Base-by-base conservation (phyloP, 176 grass and related monocot species). In the Aegilops umbellulata region DNA sequence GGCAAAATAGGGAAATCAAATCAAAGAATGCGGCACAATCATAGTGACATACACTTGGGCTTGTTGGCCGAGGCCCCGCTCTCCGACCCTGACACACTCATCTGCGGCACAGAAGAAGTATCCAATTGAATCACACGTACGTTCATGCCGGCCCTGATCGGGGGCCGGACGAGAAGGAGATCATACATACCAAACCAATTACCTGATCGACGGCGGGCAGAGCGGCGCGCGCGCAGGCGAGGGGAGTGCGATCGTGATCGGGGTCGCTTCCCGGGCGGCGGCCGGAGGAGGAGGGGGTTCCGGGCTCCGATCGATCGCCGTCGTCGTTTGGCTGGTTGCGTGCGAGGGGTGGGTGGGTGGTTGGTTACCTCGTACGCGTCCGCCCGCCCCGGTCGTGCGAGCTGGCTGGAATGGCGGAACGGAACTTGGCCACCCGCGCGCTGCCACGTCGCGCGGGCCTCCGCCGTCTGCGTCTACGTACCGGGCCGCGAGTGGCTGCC, bases 61-160 rank as follows among this genome's bases (percentile, higher is more conserved):
- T 93, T 95, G 58, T 95, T 95, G 85, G 93, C 93, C 29, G 80
- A 87, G 57, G 91, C 82, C 85, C 92, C 91, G 83, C 35, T 81
- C 8, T 91, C 86, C 20, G 82, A 81, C 3, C 77, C 85, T 7
- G 89, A 62, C 2, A 49, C 23, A 71, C 86, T 88, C 90, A 88
- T 91, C 86, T 91, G 12, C 39, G 25, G 38, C 38, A 19, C 69
- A 27, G 41, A 80, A 38, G 3, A 6, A 58, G 5, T 20, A 55
- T 20, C 51, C 51, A 55, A 55, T 2, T 17, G 17, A 55, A 55
- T 49, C 46, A 49, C 46, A 6, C 46, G 46, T 49, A 6, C 46
- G 46, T 49, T 49, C 2, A 16, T 16, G 5, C 15, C 10, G 1
- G 10, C 4, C 69, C 46, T 16, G 16, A 53, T 46, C 70, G 1